These are phyloP conservation scores for Rosa rugosa DNA, from an alignment of 306 rosid genomes.

Conservation along the genomic window DNA sequence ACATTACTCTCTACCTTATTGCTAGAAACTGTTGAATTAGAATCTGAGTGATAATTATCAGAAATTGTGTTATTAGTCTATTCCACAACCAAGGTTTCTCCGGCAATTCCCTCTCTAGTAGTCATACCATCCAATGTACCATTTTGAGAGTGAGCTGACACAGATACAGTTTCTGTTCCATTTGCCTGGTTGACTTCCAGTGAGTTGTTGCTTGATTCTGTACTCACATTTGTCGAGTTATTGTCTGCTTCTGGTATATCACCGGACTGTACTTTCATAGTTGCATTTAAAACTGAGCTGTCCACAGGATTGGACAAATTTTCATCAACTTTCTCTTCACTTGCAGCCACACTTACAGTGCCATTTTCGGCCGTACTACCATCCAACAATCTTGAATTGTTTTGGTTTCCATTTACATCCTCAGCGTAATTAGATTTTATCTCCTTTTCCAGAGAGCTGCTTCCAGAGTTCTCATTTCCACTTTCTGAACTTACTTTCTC, in stretches of 20 bases:
- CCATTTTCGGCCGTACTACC: slow-evolving; percentile 27
- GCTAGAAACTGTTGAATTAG: slow-evolving; percentile 26
- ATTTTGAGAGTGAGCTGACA: slow-evolving; percentile 26
- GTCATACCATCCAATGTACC: slow-evolving; percentile 15
- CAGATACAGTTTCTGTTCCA: slow-evolving; percentile 16
- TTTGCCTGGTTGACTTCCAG: slow-evolving; percentile 10
- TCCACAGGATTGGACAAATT: slow-evolving; percentile 22
- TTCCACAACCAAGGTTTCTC: slow-evolving; percentile 29
- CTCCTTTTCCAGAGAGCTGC: slow-evolving; percentile 33
- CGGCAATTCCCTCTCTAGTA: slow-evolving; percentile 24
- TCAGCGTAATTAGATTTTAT: slow-evolving; percentile 21
- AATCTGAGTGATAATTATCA: slow-evolving; percentile 27
- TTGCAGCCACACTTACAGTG: slow-evolving; percentile 34
- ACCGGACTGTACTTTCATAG: slow-evolving; percentile 25
- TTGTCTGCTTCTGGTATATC: slow-evolving; percentile 31
- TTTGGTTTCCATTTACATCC: slow-evolving; percentile 19
- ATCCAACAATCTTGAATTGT: slow-evolving; percentile 36
- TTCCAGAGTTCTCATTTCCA: slow-evolving; percentile 34
- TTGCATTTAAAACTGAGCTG: slow-evolving; percentile 9
- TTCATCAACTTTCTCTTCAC: slow-evolving; percentile 29
- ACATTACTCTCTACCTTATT: slow-evolving; percentile 26
- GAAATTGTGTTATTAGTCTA: slow-evolving; percentile 30
- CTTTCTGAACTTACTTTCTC: slow-evolving; percentile 41
- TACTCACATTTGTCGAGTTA: neutral
- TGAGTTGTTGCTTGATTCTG: slow-evolving; percentile 16